phyloP scores from a whole-genome alignment of 768 basidiomycete genomes.

The Mycena galericulata region DNA sequence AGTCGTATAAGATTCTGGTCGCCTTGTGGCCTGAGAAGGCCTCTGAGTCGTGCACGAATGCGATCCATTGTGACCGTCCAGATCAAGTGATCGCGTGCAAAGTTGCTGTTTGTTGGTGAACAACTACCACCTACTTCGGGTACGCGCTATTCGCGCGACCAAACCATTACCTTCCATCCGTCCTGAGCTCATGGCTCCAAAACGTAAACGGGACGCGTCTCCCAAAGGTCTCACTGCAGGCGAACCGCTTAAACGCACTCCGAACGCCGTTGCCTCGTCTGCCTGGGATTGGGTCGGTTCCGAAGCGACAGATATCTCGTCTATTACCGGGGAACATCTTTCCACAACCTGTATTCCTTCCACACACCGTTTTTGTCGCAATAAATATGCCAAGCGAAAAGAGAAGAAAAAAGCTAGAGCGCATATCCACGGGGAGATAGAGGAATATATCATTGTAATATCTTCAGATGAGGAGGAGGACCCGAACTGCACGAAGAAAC shows the following conservation, averaged over 20 bases:
- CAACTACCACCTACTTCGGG: constrained; percentile 9
- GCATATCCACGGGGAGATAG: constrained; percentile 55
- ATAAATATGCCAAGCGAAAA: constrained; percentile 58
- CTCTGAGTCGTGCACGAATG: constrained; percentile 18
- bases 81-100: constrained; percentile 10
- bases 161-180: constrained; percentile 27
- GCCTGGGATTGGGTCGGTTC: constrained; percentile 89
- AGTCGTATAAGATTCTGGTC: constrained; percentile 32
- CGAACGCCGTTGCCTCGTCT: constrained; percentile 58
- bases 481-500: constrained; percentile 66
- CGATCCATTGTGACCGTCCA: constrained; percentile 22
- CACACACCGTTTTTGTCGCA: constrained; percentile 64
- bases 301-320: constrained; percentile 63
- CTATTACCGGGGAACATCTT: constrained; percentile 77
- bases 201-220: constrained; percentile 67
- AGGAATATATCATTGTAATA: constrained; percentile 75
- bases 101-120: background rate
- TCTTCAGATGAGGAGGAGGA: constrained; percentile 64
- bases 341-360: constrained; percentile 78
- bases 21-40: constrained; percentile 24
- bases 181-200: constrained; percentile 59
- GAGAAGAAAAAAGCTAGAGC: constrained; percentile 23
- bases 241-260: constrained; percentile 70
- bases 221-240: constrained; percentile 70
- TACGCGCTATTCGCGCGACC: constrained; percentile 25